Evolutionary conservation across 768 basidiomycete genomes (phyloP).

Genomic region (Tricholoma saponaceum): DNA sequence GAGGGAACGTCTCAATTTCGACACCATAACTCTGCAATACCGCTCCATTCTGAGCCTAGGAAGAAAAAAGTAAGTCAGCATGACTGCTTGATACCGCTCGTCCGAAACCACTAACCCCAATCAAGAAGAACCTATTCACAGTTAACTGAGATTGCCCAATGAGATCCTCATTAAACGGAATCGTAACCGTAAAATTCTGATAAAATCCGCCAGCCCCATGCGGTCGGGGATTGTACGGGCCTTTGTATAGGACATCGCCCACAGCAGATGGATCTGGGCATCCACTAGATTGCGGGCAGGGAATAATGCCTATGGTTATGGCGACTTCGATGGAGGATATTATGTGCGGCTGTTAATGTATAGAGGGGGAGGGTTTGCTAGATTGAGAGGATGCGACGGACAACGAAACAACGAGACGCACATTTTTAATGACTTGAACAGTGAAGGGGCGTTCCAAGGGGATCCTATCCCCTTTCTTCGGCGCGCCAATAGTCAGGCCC

Average conservation of each 20-base stretch:
- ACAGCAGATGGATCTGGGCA: background rate
- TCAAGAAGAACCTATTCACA: slow-evolving; percentile 3
- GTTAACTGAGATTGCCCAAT: background rate
- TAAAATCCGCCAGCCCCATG: background rate
- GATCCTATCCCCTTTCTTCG: background rate
- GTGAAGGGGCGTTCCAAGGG: background rate
- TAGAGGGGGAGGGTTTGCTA: background rate
- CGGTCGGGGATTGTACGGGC: background rate
- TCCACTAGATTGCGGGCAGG: background rate
- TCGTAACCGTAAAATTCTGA: background rate
- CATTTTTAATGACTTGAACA: background rate
- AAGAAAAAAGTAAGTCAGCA: background rate
- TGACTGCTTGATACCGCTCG: background rate
- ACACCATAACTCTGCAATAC: background rate
- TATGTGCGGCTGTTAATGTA: background rate
- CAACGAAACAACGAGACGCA: background rate
- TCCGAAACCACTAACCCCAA: slow-evolving; percentile 1
- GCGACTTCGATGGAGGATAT: background rate
- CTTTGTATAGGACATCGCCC: background rate
- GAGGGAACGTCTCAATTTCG: background rate
- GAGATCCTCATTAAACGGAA: background rate
- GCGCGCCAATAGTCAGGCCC: background rate
- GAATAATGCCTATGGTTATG: background rate
- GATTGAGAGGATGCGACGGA: background rate
- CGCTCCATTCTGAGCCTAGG: slow-evolving; percentile 1